phyloP scores from a whole-genome alignment of 495 filamentous ascomycete species.

The Lasiosphaeria hispida region DNA sequence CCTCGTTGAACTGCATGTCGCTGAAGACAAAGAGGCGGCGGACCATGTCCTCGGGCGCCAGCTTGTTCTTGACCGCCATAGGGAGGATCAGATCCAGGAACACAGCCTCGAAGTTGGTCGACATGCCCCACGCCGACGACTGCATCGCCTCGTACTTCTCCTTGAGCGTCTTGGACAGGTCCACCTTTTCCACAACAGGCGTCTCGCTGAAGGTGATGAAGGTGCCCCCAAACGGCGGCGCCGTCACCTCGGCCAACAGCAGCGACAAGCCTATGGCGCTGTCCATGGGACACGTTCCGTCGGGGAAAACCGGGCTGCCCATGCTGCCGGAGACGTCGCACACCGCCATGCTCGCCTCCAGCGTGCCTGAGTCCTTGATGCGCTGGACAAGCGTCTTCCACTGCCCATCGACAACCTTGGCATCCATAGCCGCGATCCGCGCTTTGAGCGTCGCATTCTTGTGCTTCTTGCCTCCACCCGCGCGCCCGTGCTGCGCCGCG shows the following conservation, averaged over 20 bases:
- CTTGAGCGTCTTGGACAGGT: constrained; percentile 28
- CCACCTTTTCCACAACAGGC: constrained; percentile 31
- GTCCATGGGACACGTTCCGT: constrained; percentile 45
- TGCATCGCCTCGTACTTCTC: constrained; percentile 31
- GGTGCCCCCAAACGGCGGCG: constrained; percentile 42
- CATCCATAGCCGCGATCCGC: constrained; percentile 9
- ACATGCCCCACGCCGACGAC: constrained; percentile 29
- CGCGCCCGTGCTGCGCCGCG: not conserved
- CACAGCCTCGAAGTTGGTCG: constrained; percentile 46
- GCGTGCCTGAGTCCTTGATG: constrained; percentile 43
- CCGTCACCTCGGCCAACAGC: constrained; percentile 42
- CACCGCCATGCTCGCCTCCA: constrained; percentile 44
- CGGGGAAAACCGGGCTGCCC: constrained; percentile 30
- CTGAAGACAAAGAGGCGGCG: constrained; percentile 49
- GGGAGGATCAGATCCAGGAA: constrained; percentile 45
- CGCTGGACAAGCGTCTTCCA: constrained; percentile 49
- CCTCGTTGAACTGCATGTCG: constrained; percentile 49
- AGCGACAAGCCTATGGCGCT: constrained; percentile 46
- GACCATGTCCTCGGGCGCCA: constrained; percentile 46
- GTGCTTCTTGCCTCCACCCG: not conserved
- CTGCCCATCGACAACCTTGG: constrained; percentile 38
- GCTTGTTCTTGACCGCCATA: constrained; percentile 37
- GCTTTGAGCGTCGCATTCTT: constrained; percentile 12
- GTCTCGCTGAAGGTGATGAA: constrained; percentile 45
- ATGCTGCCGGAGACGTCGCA: constrained; percentile 49